Conservation (phyloP, 1,284 basidiomycete genomes). For the Marasmius fiardii region DNA sequence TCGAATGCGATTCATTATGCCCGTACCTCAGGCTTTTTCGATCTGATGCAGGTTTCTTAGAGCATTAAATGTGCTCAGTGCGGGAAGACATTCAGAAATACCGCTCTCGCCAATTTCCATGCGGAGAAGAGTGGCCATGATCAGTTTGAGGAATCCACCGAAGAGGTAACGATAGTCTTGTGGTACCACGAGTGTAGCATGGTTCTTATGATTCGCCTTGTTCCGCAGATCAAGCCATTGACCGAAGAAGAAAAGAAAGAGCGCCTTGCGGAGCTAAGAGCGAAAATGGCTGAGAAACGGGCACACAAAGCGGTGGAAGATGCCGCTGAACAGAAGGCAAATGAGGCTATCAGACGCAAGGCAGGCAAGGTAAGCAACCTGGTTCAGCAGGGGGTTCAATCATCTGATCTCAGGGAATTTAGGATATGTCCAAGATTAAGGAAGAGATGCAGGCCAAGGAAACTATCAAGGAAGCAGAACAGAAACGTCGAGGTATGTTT, state of each 20-base stretch:
- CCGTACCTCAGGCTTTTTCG: neutral
- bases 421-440: conserved; percentile 15
- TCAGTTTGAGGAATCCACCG: conserved; percentile 92
- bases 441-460: conserved; percentile 16
- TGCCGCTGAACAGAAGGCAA: conserved; percentile 67
- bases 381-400: too few species aligned
- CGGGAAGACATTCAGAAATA: conserved; percentile 85
- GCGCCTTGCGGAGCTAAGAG: conserved; percentile 76
- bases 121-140: conserved; percentile 95
- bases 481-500: conserved; percentile 73
- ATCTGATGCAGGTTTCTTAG: neutral
- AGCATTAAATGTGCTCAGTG: conserved; percentile 79
- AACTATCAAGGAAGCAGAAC: conserved; percentile 72
- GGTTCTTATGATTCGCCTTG: too few species aligned
- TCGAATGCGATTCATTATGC: conserved; percentile 12
- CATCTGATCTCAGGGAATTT: neutral
- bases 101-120: conserved; percentile 89
- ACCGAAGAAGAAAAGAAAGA: conserved; percentile 93
- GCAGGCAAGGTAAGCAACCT: conserved; percentile 78
- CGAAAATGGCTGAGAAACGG: conserved; percentile 76
- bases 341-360: conserved; percentile 81
- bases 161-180: conserved; percentile 65
- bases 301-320: conserved; percentile 69
- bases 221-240: conserved; percentile 75
- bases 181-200: too few species aligned